Base-by-base conservation (phyloP, 139 green algal genomes). In the Chlorella sorokiniana region DNA sequence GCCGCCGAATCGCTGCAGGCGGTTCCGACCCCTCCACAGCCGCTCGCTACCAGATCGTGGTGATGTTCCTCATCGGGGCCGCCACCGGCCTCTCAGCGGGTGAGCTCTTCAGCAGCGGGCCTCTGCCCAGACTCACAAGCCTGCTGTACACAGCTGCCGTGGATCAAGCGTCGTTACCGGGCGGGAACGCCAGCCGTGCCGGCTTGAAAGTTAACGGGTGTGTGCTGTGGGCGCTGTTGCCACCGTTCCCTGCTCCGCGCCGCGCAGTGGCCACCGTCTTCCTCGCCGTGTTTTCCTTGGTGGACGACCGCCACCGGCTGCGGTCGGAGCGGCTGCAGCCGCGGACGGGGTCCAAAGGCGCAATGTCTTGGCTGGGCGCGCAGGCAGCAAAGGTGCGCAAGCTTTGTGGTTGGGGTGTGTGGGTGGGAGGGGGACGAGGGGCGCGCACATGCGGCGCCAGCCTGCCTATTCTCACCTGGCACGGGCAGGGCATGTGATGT, bases 41-140 rank as follows among this genome's bases (percentile, higher is more conserved):
- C 78, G 41, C 89, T 68, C 25, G 81, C 81, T 65, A 96, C 78
- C 93, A 97, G 70, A 96, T 96, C 82, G 76, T 95, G 1, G 91
- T 97, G 69, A 91, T 97, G 85, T 95, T 97, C 69, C 64, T 95
- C 6, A 84, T 95, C 16, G 86, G 75, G 5, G 75, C 82, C 20
- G 82, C 84, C 44, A 87, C 83, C 7, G 65, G 65, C 11, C 42
- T 80, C 0, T 51, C 42, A 0, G 38, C 82, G 40, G 73, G 73
- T 79, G 71, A 7, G 35, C 63, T n/a, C n/a, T n/a, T n/a, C n/a
- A n/a, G n/a, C n/a, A n/a, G n/a, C n/a, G n/a, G n/a, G n/a, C n/a
- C n/a, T n/a, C n/a, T n/a, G n/a, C n/a, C n/a, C n/a, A n/a, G n/a
- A n/a, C n/a, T n/a, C n/a, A n/a, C n/a, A n/a, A n/a, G n/a, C n/a